Evolutionary conservation across 164 flowering plant species (phyloP).

Genomic region (Sextonia rubra): DNA sequence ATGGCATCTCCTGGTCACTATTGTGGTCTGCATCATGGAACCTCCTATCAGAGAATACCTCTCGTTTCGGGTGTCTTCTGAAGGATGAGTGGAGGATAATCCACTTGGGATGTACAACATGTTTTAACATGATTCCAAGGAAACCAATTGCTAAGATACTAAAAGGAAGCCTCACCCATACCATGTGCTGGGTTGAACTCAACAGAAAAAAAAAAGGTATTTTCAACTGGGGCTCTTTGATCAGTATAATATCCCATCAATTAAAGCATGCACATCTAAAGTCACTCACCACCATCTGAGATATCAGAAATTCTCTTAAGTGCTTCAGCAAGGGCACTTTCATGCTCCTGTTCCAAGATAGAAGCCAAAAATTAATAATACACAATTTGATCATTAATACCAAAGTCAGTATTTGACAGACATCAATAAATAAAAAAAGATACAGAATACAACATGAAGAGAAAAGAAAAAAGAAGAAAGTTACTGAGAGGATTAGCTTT

Average conservation of each 20-base stretch:
- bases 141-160: background rate
- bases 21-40: background rate
- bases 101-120: background rate
- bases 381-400: background rate
- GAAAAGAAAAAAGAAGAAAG: background rate
- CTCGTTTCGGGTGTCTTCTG: background rate
- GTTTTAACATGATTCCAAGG: background rate
- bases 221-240: background rate
- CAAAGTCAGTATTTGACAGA: background rate
- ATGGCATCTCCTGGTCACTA: background rate
- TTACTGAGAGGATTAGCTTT: background rate
- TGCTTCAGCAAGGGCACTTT: background rate
- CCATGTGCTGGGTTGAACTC: too few species aligned
- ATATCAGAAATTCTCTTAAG: background rate
- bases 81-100: background rate
- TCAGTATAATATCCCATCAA: background rate
- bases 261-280: background rate
- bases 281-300: background rate
- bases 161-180: background rate
- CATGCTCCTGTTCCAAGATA: background rate
- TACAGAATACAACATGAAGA: too few species aligned
- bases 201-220: too few species aligned
- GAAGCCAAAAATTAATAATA: background rate
- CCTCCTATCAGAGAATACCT: background rate
- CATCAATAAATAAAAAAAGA: too few species aligned